phyloP scores from a whole-genome alignment of 129 eudicot species.

The Tagetes patula region DNA sequence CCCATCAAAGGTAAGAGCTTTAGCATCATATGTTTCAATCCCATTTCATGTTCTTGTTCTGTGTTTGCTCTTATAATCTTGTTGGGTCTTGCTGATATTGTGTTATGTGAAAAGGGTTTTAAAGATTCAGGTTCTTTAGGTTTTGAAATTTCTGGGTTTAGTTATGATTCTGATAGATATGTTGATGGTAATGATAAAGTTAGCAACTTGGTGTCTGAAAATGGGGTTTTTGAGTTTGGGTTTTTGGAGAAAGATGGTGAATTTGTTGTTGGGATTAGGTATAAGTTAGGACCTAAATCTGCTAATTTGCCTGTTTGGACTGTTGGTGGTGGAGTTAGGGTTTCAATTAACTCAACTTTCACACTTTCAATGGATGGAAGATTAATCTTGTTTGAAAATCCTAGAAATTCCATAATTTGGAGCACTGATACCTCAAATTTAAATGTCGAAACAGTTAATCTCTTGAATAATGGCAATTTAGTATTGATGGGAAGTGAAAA shows the following conservation, averaged over 20 bases:
- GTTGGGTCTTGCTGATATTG: slow-evolving; percentile 43
- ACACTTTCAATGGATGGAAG: slow-evolving; percentile 65
- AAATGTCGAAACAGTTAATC: slow-evolving; percentile 58
- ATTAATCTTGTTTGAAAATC: slow-evolving; percentile 48
- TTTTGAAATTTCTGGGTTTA: slow-evolving; percentile 53
- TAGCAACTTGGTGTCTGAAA: slow-evolving; percentile 58
- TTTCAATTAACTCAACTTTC: slow-evolving; percentile 58
- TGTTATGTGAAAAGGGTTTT: slow-evolving; percentile 39
- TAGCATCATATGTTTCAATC: slow-evolving; percentile 25
- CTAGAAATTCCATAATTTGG: slow-evolving; percentile 54
- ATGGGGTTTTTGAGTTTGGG: slow-evolving; percentile 75
- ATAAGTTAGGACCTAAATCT: slow-evolving; percentile 46
- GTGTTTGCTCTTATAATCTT: slow-evolving; percentile 37
- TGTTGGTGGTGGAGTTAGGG: slow-evolving; percentile 80
- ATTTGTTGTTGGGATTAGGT: slow-evolving; percentile 62
- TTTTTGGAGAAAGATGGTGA: slow-evolving; percentile 53
- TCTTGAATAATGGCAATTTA: slow-evolving; percentile 66
- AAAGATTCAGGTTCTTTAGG: slow-evolving; percentile 62
- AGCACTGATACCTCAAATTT: slow-evolving; percentile 66
- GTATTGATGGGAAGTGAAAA: slow-evolving; percentile 47
- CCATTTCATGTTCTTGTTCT: slow-evolving; percentile 15
- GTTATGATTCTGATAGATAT: slow-evolving; percentile 18
- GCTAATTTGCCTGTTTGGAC: slow-evolving; percentile 68
- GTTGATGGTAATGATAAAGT: slow-evolving; percentile 22
- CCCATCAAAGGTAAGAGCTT: slow-evolving; percentile 47